Evolutionary conservation across 2,329 filamentous ascomycete genomes (phyloP), one percentile per base, ranked within the genome.

Genomic region (Nemania sp.): DNA sequence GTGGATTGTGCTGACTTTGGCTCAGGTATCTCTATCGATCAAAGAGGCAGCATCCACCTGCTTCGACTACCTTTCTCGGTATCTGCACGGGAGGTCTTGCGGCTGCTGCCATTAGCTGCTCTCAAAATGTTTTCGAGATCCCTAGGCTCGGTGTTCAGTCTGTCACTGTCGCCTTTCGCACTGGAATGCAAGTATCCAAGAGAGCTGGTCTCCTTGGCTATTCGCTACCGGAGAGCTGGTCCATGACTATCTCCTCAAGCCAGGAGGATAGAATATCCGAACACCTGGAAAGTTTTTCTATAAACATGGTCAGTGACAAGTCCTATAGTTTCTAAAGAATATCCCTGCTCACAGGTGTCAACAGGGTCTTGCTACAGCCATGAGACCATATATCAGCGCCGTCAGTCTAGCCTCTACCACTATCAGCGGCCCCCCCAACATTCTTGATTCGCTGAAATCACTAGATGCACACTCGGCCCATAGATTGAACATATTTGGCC

Each of bases 91-190:
- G 41, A 45, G 41, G 41, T n/a, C 41, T 45, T 45, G 41, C 41
- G 15, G 41, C 41, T 20, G 41, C 18, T n/a, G 41, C 41, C 41
- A 45, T 45, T 45, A 45, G 41, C 41, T 45, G 41, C 15, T 45
- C 41, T 45, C 41, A 45, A 45, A 45, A 45, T 45, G 41, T 45
- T n/a, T 45, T 45, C 41, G 41, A 45, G 41, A 45, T 45, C 41
- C n/a, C 41, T n/a, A 45, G 41, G n/a, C 41, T 45, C 5, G 41
- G 41, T 45, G 41, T 45, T 45, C 41, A 45, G 41, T 15, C 41
- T 45, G 15, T 45, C 41, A 45, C 41, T n/a, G 41, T 45, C 11
- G 41, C 41, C n/a, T 45, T 45, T 45, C 41, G 41, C 41, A 18
- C 15, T 45, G 41, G 41, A 15, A 45, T 45, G 41, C 41, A 45